These are phyloP conservation scores for Wickerhamiella qilinensis DNA, from an alignment of 805 yeast genomes.

Conservation along the genomic window DNA sequence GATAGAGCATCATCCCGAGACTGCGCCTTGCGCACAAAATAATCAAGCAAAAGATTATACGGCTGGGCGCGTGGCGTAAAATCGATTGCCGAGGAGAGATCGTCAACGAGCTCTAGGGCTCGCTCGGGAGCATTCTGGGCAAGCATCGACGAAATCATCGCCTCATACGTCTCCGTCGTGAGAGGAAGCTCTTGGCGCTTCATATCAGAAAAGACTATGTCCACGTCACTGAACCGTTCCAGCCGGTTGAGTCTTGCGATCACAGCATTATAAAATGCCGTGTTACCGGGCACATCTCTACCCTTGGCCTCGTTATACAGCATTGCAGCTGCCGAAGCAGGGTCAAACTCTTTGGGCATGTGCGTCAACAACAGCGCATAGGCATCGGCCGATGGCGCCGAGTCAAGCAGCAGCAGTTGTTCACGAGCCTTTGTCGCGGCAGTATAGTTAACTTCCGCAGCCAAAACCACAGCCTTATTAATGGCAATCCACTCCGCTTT, in stretches of 20 bases:
- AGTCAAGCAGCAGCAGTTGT: conserved; percentile 16
- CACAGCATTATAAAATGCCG: conserved; percentile 22
- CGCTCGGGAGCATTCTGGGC: background rate
- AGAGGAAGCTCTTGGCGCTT: conserved; percentile 14
- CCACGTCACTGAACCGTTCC: conserved; percentile 20
- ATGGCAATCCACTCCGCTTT: conserved; percentile 17
- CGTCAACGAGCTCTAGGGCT: background rate
- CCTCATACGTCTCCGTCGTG: conserved; percentile 1
- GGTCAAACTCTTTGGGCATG: background rate
- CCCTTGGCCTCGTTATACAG: conserved; percentile 20
- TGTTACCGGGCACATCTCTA: conserved; percentile 17
- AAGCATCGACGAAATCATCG: background rate
- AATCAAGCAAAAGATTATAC: conserved; percentile 25
- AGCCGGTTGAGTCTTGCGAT: conserved; percentile 3
- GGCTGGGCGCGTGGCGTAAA: conserved; percentile 13
- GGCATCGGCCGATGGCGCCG: conserved; percentile 22
- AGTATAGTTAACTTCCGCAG: conserved; percentile 13
- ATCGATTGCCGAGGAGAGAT: background rate
- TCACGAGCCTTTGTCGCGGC: conserved; percentile 17
- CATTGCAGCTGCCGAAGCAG: conserved; percentile 15
- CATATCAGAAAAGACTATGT: conserved; percentile 22
- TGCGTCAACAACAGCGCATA: conserved; percentile 20
- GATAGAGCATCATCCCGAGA: conserved; percentile 21
- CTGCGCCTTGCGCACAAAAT: conserved; percentile 20
- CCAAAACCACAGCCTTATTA: conserved; percentile 16